A percentile compares a stretch with the other conserved stretches of the same genome.
Evolutionary conservation across 345 rosid genomes (phyloP).

Genomic region (Hypericum androsaemum): DNA sequence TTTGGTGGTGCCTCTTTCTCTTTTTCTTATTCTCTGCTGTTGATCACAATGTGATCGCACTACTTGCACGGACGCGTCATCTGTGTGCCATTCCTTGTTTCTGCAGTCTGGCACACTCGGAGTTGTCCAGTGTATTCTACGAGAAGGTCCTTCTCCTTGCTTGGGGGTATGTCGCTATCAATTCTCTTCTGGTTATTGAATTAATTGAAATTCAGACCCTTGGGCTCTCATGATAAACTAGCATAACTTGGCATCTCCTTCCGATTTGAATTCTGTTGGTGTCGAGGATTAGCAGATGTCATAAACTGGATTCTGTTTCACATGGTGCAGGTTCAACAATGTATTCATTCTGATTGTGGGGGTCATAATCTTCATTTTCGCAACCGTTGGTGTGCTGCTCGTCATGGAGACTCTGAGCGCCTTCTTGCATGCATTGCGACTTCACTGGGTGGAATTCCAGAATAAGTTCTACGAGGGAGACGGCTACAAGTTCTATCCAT

Average conservation of each 20-base stretch:
- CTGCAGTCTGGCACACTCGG: slow-evolving; percentile 90
- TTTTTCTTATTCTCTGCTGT: background rate
- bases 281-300: too few relatives aligned
- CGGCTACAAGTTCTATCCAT: slow-evolving; percentile 83
- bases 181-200: background rate
- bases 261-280: too few relatives aligned
- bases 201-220: background rate
- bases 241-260: too few relatives aligned
- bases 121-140: slow-evolving; percentile 82
- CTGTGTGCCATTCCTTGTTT: slow-evolving; percentile 6
- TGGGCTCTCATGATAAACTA: too few relatives aligned
- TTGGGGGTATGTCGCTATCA: slow-evolving; percentile 55
- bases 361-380: slow-evolving; percentile 55
- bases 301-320: background rate
- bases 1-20: background rate
- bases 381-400: slow-evolving; percentile 84
- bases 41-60: slow-evolving; percentile 1
- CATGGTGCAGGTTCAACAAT: slow-evolving; percentile 59
- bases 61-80: slow-evolving; percentile 2
- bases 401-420: slow-evolving; percentile 98
- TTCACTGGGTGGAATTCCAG: slow-evolving; percentile 97
- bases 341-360: slow-evolving; percentile 56
- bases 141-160: slow-evolving; percentile 90
- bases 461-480: slow-evolving; percentile 97
- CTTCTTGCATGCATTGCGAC: slow-evolving; percentile 88